Evolutionary conservation across 768 basidiomycete genomes (phyloP), one percentile per base, ranked within the genome.

Genomic region (Termitomyces sp.): DNA sequence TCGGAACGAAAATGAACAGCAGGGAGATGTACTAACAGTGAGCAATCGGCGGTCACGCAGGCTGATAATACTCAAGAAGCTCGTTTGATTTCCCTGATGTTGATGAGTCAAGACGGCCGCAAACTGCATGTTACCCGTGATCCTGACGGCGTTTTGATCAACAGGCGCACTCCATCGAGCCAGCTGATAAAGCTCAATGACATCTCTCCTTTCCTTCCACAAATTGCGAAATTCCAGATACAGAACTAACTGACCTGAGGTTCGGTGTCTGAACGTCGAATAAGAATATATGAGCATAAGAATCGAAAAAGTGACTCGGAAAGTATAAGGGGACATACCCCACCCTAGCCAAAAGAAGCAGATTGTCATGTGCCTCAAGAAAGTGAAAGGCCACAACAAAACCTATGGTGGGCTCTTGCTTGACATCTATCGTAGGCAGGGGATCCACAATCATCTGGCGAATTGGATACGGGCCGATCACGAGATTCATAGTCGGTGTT

Each of bases 341-440:
- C 12, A 28, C 5, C 11, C 48, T 38, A 28, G 41, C 28, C 12
- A 51, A 1, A 45, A 56, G 48, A 24, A 50, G 41, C 30, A 51
- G 50, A 38, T 51, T 11, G 8, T 42, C 22, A 14, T 43, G 21
- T 21, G 28, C 15, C 26, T 55, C 55, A 26, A 44, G 43, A 22
- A 51, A 56, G 8, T 56, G 54, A 34, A 42, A 55, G 17, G 46
- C 35, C 48, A 4, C 35, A 26, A 49, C 48, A 26, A 35, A 26
- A 49, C 48, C 48, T n/a, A 49, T 37, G 5, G 48, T 38, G 17
- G 35, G 3, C 17, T 49, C 48, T 24, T 22, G 48, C 22, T 26
- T 37, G 8, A 49, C 10, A 49, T 22, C 24, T 35, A 38, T 17
- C 24, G 2, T 38, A 7, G 49, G 37, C 49, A 50, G n/a, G 6